phyloP scores from a whole-genome alignment of 768 basidiomycete species.

The Suillus luteus region DNA sequence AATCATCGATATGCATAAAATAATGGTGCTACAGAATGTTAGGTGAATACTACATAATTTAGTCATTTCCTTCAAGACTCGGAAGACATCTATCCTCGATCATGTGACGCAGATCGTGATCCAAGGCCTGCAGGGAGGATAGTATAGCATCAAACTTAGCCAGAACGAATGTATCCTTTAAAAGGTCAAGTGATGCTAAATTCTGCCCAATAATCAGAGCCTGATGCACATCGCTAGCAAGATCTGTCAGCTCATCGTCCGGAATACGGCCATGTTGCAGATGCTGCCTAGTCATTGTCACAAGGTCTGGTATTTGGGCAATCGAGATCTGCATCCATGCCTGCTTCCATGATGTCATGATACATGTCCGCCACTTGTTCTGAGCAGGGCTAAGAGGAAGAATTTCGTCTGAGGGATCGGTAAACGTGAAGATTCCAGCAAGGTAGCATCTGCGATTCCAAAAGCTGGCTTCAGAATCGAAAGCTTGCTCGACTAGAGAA shows the following conservation, averaged over 20 bases:
- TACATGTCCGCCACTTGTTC: not conserved
- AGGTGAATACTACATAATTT: too few relatives aligned
- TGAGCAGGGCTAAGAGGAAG: not conserved
- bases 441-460: not conserved
- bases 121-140: not conserved
- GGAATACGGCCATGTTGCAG: not conserved
- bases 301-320: not conserved
- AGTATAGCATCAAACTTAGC: not conserved
- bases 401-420: not conserved
- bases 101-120: not conserved
- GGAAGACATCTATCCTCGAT: not conserved
- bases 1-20: too few relatives aligned
- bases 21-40: too few relatives aligned
- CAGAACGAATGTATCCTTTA: too few relatives aligned
- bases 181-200: too few relatives aligned
- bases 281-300: not conserved
- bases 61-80: not conserved
- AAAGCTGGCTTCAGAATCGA: fast-evolving
- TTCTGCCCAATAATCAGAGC: not conserved
- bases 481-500: not conserved
- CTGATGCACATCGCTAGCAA: not conserved
- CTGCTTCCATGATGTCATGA: not conserved
- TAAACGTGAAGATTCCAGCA: not conserved
- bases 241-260: not conserved
- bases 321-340: too few relatives aligned